Conservation (phyloP, 1,139 yeast genomes). For the Scheffersomyces parashehatae region DNA sequence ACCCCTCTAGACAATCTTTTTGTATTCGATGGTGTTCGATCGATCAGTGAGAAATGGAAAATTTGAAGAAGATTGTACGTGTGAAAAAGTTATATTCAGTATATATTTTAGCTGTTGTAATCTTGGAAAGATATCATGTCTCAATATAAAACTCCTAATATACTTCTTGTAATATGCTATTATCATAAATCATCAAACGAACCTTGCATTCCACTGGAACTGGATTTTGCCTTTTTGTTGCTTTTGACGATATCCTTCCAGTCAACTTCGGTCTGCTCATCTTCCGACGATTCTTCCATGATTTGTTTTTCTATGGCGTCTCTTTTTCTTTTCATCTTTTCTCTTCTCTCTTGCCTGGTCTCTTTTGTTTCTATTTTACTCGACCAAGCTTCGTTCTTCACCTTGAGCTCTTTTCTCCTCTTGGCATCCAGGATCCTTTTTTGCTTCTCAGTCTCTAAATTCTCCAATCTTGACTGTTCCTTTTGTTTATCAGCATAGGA, state of each 20-base stretch:
- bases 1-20: slow-evolving; percentile 67
- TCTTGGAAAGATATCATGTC: background rate
- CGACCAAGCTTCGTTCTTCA: slow-evolving; percentile 81
- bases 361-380: slow-evolving; percentile 65
- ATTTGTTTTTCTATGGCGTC: slow-evolving; percentile 62
- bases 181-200: slow-evolving; percentile 71
- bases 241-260: slow-evolving; percentile 84
- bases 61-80: slow-evolving; percentile 19
- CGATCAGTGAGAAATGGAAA: slow-evolving; percentile 53
- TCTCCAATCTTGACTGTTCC: slow-evolving; percentile 64
- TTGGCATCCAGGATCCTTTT: slow-evolving; percentile 50
- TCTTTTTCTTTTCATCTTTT: slow-evolving; percentile 61
- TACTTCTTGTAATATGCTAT: background rate
- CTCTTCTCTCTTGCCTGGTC: slow-evolving; percentile 60
- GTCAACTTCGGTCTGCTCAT: slow-evolving; percentile 63
- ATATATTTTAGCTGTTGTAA: slow-evolving; percentile 5
- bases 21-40: slow-evolving; percentile 65
- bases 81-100: background rate
- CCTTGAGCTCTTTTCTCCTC: slow-evolving; percentile 45
- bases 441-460: slow-evolving; percentile 48
- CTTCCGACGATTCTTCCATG: slow-evolving; percentile 48
- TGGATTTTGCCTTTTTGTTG: slow-evolving; percentile 56
- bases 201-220: slow-evolving; percentile 46
- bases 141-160: slow-evolving; percentile 3
- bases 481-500: slow-evolving; percentile 63